phyloP scores from a whole-genome alignment of 75 land plant species.

The Sequoiadendron giganteum region DNA sequence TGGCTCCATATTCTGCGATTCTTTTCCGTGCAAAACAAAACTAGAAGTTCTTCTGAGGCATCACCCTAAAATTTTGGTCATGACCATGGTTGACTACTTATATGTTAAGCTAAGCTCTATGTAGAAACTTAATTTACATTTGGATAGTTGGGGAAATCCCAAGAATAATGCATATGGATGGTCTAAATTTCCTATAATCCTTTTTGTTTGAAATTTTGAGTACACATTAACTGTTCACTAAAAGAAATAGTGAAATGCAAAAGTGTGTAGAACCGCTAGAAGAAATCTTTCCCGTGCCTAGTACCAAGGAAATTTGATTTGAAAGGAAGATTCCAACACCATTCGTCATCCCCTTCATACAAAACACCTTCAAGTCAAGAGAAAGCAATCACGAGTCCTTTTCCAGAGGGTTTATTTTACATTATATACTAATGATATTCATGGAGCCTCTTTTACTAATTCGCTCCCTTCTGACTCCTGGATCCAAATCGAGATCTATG shows the following conservation, averaged over 20 bases:
- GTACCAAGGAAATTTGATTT: not conserved
- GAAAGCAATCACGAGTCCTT: not conserved
- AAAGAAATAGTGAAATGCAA: not conserved
- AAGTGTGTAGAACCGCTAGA: not conserved
- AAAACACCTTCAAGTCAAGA: not conserved
- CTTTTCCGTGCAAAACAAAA: conserved; percentile 55
- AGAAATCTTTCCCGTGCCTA: not conserved
- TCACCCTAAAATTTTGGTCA: not conserved
- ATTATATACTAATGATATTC: not conserved
- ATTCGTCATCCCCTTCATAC: not conserved
- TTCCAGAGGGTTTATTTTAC: not conserved
- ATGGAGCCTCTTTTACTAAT: not conserved
- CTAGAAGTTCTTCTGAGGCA: not conserved
- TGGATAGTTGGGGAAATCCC: not conserved
- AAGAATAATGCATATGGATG: not conserved
- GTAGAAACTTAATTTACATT: not conserved
- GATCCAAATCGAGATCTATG: not conserved
- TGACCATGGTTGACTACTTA: not conserved
- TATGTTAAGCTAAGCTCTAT: not conserved
- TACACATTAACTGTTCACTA: not conserved
- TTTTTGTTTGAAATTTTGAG: not conserved
- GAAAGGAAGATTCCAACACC: not conserved
- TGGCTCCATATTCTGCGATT: conserved; percentile 80
- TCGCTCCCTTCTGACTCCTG: not conserved
- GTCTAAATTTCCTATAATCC: not conserved